Base-by-base conservation (phyloP, 2,329 filamentous ascomycete species). In the Tolypocladium nubicola region DNA sequence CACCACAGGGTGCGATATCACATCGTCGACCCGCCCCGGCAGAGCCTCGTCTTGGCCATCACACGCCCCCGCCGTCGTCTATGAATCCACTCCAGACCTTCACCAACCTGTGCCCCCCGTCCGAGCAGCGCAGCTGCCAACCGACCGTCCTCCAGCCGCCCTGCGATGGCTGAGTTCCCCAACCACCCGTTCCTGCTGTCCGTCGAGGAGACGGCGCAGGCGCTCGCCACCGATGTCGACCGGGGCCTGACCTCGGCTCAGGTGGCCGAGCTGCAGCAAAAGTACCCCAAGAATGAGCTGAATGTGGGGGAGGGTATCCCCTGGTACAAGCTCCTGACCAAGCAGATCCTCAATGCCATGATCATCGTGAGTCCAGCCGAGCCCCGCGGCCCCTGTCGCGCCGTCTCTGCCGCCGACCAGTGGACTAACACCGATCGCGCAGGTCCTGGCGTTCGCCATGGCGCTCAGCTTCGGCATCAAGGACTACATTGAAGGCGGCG, bases 371-470 rank as follows among this genome's bases (percentile, higher is more conserved):
- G 80, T 74, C 9, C 33, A 8, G 26, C 3, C 26, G 5, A 40
- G n/a, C 26, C 55, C 30, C 11, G 26, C 23, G 30, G 19, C 13
- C 19, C 8, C n/a, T 16, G 35, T 37, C 40, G 58, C 54, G 10
- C 16, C 26, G 26, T 30, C 26, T 30, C 26, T 6, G 26, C 4
- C 6, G 4, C 19, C 19, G 41, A 16, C 26, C 26, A 50, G 39
- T 47, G n/a, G 21, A 39, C 23, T 55, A 57, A 55, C 56, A 52
- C n/a, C 14, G 26, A 9, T 33, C 19, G 11, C 3, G n/a, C 38
- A 89, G 86, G 86, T 90, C 53, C 80, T 93, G 55, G 77, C 89
- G 56, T 87, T 92, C 65, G 88, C 88, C 65, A 90, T 91, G 85
- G 85, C 82, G 52, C 78, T 86, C 45, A 84, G 82, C 60, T 88